Conservation (phyloP, 257 asterid species). For the Capsicum baccatum region DNA sequence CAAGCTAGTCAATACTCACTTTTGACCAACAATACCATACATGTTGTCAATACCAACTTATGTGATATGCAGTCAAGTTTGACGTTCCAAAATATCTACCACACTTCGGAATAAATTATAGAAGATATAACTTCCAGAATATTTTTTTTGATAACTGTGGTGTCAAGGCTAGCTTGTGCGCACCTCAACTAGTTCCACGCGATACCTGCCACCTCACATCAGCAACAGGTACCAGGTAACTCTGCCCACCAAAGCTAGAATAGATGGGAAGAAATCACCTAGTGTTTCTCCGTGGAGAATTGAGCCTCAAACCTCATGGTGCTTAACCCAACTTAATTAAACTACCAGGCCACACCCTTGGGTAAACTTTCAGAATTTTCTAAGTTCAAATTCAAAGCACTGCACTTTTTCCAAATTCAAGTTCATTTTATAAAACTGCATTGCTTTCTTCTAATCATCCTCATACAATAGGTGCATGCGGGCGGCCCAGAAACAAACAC, state of each 20-base stretch:
- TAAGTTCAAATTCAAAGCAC: not conserved
- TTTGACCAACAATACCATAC: not conserved
- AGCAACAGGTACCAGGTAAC: too few relatives aligned
- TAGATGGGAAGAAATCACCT: too few relatives aligned
- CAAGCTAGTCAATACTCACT: not conserved
- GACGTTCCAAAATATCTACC: not conserved
- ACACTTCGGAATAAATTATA: not conserved
- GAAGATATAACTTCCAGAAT: not conserved
- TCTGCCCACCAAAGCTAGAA: too few relatives aligned
- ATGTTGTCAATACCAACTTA: not conserved
- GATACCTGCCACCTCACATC: too few relatives aligned
- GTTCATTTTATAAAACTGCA: not conserved
- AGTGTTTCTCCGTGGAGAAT: too few relatives aligned
- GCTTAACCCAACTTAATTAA: too few relatives aligned
- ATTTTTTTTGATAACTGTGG: too few relatives aligned
- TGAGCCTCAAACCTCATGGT: too few relatives aligned
- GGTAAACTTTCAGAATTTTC: not conserved
- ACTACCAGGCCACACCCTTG: too few relatives aligned
- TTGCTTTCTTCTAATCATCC: not conserved
- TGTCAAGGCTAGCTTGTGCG: too few relatives aligned
- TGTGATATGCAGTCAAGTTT: constrained; percentile 4
- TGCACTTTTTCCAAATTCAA: not conserved
- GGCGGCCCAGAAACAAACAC: not conserved
- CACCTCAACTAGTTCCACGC: too few relatives aligned
- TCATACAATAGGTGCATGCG: not conserved